Base-by-base conservation (phyloP, 2,329 filamentous ascomycete species). In the Xylariales sp. region DNA sequence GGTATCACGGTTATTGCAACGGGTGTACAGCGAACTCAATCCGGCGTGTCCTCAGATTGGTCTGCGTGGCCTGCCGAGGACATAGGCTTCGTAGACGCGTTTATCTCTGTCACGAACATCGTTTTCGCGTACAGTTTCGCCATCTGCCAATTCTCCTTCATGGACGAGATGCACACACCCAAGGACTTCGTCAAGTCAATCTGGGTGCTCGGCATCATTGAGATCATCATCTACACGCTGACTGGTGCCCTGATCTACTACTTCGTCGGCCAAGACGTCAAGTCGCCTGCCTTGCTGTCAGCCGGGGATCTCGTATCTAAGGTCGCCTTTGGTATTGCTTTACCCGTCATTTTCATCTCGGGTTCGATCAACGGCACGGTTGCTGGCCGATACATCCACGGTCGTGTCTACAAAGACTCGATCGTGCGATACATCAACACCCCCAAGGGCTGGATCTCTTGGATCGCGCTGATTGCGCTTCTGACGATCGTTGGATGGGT, bases 401-500 rank as follows among this genome's bases (percentile, higher is more conserved):
- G 76, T 7, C 76, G 77, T 53, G 28, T 77, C n/a, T 79, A 76
- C 70, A 68, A 63, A 49, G 69, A 78, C 73, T 75, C 74, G 12
- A 69, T 77, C 61, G 74, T 71, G 16, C 76, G 75, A 12, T 79
- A 76, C 69, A 78, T 79, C 71, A 79, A 79, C 70, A 78, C 76
- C 55, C 67, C 71, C 30, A 78, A 74, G 69, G 77, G 76, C 34
- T 79, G 77, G 77, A 68, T 69, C 32, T 74, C 77, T 32, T 92
- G 91, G 91, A 75, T 89, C 14, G 80, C 66, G 3, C 86, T 93
- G 10, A 85, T 89, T 34, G 78, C 84, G 0, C 71, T 77, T 55
- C 77, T 90, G 50, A 93, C 91, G 81, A 59, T 90, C 10, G 61
- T 91, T 12, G 89, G 89, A 3, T 94, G 89, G 85, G 77, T 93